These are phyloP conservation scores for Takashimella tepidaria DNA, from an alignment of 1,284 basidiomycete genomes.

Conservation along the genomic window DNA sequence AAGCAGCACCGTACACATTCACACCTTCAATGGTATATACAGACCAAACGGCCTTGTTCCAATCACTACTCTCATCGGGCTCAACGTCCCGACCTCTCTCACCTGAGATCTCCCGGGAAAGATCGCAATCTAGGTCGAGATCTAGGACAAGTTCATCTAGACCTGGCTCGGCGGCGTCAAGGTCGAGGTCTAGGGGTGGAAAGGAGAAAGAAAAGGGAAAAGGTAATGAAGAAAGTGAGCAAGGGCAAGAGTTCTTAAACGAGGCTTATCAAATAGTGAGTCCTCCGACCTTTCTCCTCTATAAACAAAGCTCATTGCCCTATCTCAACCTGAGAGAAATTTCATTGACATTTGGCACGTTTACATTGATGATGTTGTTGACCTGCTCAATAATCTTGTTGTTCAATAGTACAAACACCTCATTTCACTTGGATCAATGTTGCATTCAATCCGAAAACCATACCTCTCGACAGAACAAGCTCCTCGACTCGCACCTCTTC, in stretches of 20 bases:
- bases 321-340: too few relatives aligned
- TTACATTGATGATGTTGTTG: neutral
- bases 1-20: neutral
- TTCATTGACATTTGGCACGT: too few relatives aligned
- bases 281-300: conserved; percentile 1
- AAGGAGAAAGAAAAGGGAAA: conserved; percentile 17
- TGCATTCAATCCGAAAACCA: conserved; percentile 40
- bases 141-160: conserved; percentile 2
- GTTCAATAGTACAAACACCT: conserved; percentile 38
- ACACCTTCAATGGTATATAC: conserved; percentile 15
- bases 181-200: conserved; percentile 10
- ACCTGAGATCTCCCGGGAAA: too few relatives aligned
- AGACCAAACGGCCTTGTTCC: conserved; percentile 22
- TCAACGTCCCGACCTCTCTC: conserved; percentile 6
- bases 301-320: too few relatives aligned
- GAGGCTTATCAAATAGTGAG: conserved; percentile 47
- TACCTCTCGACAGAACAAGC: conserved; percentile 42
- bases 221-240: conserved; percentile 25
- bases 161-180: conserved; percentile 12
- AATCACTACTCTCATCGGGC: conserved; percentile 16
- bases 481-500: conserved; percentile 23
- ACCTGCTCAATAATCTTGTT: neutral
- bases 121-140: too few relatives aligned
- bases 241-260: conserved; percentile 38
- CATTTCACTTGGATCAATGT: conserved; percentile 27